Conservation (phyloP, 2,329 filamentous ascomycete species). For the Aspergillus candidus region DNA sequence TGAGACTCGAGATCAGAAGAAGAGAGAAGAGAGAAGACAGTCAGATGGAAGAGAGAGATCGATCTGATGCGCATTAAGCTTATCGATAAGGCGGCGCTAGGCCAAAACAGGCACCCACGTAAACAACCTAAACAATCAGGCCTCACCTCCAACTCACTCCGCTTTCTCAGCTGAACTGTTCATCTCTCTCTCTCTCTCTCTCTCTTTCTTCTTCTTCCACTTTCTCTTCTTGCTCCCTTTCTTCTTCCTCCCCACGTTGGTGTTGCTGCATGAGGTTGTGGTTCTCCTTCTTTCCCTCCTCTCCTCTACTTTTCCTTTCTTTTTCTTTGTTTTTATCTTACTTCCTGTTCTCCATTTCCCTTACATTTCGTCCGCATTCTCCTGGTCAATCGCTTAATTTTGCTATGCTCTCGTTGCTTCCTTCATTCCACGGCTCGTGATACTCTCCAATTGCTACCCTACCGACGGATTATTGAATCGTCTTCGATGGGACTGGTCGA, state of each 20-base stretch:
- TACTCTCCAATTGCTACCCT: slow-evolving; percentile 1
- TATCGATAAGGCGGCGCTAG: slow-evolving; percentile 39
- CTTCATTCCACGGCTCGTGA: slow-evolving; percentile 4
- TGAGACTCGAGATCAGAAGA: neutral
- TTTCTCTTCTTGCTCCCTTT: slow-evolving; percentile 7
- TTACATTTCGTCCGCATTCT: neutral
- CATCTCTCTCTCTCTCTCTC: neutral
- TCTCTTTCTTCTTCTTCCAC: slow-evolving; percentile 11
- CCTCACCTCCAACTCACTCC: slow-evolving; percentile 19
- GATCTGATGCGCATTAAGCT: slow-evolving; percentile 28
- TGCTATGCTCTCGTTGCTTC: slow-evolving; percentile 3
- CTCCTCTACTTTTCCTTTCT: slow-evolving; percentile 1
- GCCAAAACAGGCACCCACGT: slow-evolving; percentile 30
- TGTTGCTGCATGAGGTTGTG: neutral
- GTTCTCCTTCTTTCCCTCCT: slow-evolving; percentile 2
- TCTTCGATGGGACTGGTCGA: too few species aligned
- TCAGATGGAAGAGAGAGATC: neutral
- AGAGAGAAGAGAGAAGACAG: slow-evolving; percentile 22
- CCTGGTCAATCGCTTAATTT: neutral
- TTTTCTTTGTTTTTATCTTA: slow-evolving; percentile 1
- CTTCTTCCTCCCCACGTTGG: slow-evolving; percentile 5
- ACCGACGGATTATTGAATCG: too few species aligned
- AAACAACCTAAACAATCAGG: slow-evolving; percentile 34
- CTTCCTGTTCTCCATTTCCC: slow-evolving; percentile 9
- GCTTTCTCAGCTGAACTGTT: slow-evolving; percentile 7